Percentiles rank a stretch among this genome's conserved stretches.
phyloP scores from a whole-genome alignment of 345 rosid genomes.

The Carallia pectinifolia region DNA sequence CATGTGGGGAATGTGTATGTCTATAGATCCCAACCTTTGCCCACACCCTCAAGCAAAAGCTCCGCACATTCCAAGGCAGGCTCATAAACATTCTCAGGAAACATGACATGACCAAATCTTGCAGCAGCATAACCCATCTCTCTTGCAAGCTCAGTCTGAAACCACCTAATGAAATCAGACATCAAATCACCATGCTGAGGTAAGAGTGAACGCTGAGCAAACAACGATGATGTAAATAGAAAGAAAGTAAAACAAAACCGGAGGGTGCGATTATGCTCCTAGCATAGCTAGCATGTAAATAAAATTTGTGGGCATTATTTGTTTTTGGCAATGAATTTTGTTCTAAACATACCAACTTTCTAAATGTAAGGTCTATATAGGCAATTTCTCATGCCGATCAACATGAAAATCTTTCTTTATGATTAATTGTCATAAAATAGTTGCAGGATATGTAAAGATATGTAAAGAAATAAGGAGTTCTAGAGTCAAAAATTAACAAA shows the following conservation, averaged over 20 bases:
- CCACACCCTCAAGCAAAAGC: conserved; percentile 86
- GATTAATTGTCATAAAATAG: too few relatives aligned
- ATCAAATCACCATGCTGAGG: conserved; percentile 10
- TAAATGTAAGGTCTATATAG: too few relatives aligned
- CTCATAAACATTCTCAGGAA: conserved; percentile 95
- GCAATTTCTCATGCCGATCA: too few relatives aligned
- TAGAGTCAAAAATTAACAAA: too few relatives aligned
- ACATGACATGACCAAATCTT: conserved; percentile 97
- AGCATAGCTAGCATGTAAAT: too few relatives aligned
- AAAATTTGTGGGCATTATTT: too few relatives aligned
- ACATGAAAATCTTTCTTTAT: too few relatives aligned
- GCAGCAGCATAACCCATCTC: conserved; percentile 97
- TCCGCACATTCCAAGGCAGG: conserved; percentile 92
- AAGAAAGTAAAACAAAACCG: not conserved
- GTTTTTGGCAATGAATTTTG: too few relatives aligned
- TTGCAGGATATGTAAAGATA: too few relatives aligned
- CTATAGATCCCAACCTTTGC: conserved; percentile 56
- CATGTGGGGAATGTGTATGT: not conserved
- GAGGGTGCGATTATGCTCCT: not conserved
- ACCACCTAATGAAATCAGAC: conserved; percentile 68
- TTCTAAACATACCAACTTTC: too few relatives aligned
- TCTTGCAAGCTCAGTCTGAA: conserved; percentile 96
- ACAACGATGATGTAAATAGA: conserved; percentile 1
- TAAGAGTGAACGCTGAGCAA: not conserved
- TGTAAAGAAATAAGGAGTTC: too few relatives aligned